Conservation (phyloP, 2,329 filamentous ascomycete species). For the Diaporthe sp. region DNA sequence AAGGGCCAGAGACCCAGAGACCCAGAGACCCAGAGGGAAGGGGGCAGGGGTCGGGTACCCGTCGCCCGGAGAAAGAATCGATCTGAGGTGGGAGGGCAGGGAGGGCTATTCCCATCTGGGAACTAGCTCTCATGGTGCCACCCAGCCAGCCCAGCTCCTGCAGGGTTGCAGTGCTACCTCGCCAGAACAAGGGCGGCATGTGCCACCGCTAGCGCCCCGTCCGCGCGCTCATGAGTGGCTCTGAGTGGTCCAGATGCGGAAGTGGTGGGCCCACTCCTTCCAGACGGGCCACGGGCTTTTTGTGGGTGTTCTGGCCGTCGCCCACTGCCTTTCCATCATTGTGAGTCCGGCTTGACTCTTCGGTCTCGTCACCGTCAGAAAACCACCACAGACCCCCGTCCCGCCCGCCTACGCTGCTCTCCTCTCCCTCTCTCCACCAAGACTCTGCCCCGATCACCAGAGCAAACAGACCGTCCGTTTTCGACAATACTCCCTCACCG, state of each 20-base stretch:
- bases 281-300: slow-evolving; percentile 19
- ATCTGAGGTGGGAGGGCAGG: neutral
- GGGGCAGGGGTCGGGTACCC: neutral
- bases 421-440: slow-evolving; percentile 16
- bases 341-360: slow-evolving; percentile 15
- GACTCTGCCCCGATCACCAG: slow-evolving; percentile 18
- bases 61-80: neutral
- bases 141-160: slow-evolving; percentile 13
- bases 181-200: slow-evolving; percentile 18
- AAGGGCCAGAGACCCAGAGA: neutral
- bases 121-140: neutral
- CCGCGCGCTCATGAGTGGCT: neutral
- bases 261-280: slow-evolving; percentile 7
- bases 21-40: neutral
- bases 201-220: slow-evolving; percentile 15
- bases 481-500: slow-evolving; percentile 13
- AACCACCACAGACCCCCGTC: slow-evolving; percentile 28
- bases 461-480: slow-evolving; percentile 13
- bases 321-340: slow-evolving; percentile 14
- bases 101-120: neutral
- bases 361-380: slow-evolving; percentile 20
- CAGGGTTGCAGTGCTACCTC: slow-evolving; percentile 13
- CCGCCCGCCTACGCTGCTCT: slow-evolving; percentile 15
- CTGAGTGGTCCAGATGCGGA: neutral
- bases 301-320: slow-evolving; percentile 9